Conservation (phyloP, 2,329 filamentous ascomycete species). For the Ceratocystis ficicola region DNA sequence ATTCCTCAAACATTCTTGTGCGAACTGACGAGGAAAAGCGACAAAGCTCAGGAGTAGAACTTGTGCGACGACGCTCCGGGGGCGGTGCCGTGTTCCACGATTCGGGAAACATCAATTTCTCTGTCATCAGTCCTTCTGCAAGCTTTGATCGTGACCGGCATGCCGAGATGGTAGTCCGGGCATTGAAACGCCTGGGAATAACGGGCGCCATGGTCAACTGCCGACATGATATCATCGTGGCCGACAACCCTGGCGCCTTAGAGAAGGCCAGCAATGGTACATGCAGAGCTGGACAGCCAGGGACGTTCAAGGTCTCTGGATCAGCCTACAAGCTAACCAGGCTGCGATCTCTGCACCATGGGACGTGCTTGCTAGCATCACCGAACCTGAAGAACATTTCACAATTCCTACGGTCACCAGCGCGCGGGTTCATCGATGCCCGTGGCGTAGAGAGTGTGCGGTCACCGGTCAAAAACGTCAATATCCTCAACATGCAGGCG, state of each 20-base stretch:
- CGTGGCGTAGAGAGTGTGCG: conserved; percentile 86
- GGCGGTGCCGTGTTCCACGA: conserved; percentile 95
- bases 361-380: conserved; percentile 72
- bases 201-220: conserved; percentile 63
- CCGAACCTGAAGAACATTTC: conserved; percentile 61
- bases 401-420: conserved; percentile 63
- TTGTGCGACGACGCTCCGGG: conserved; percentile 75
- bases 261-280: conserved; percentile 12
- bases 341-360: conserved; percentile 74
- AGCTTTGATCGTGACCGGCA: conserved; percentile 75
- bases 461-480: conserved; percentile 70
- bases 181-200: conserved; percentile 50
- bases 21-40: conserved; percentile 23
- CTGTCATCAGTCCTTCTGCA: conserved; percentile 68
- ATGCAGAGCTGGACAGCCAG: conserved; percentile 15
- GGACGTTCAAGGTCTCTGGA: conserved; percentile 69
- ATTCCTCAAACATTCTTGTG: not conserved
- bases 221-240: conserved; percentile 83
- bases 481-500: conserved; percentile 34
- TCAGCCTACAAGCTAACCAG: conserved; percentile 90
- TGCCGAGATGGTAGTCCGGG: conserved; percentile 85
- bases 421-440: conserved; percentile 61
- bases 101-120: conserved; percentile 84
- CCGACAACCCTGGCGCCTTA: conserved; percentile 28
- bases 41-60: conserved; percentile 33